Conservation (phyloP, 371 early-diverging fungal genomes). For the Lichtheimia hyalospora region DNA sequence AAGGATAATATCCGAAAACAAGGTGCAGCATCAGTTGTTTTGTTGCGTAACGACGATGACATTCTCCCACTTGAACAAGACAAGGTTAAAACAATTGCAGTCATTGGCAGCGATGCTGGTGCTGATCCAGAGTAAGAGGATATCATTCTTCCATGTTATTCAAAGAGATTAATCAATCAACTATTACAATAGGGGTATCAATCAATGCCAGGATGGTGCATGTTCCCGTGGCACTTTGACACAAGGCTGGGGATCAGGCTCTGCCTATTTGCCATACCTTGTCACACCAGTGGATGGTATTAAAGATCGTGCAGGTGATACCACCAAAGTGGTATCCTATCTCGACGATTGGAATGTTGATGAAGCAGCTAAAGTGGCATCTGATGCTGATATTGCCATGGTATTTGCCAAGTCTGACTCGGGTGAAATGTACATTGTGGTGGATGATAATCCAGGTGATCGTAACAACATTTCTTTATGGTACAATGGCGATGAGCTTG, state of each 20-base stretch:
- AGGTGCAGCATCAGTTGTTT: conserved; percentile 52
- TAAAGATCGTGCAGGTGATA: conserved; percentile 25
- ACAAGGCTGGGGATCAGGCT: conserved; percentile 68
- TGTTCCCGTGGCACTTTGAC: conserved; percentile 53
- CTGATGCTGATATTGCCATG: conserved; percentile 50
- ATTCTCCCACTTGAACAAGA: conserved; percentile 35
- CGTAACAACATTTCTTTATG: conserved; percentile 59
- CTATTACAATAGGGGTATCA: conserved; percentile 15
- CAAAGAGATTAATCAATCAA: background rate
- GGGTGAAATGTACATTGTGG: conserved; percentile 51
- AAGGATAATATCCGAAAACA: conserved; percentile 31
- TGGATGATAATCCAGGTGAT: conserved; percentile 53
- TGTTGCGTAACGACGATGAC: conserved; percentile 53
- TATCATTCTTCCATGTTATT: too few relatives aligned
- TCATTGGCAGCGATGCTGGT: conserved; percentile 56
- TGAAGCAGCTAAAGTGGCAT: conserved; percentile 34
- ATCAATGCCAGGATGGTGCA: conserved; percentile 22
- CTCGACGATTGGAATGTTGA: conserved; percentile 29
- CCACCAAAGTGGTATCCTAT: background rate
- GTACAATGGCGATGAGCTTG: conserved; percentile 60
- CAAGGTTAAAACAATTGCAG: conserved; percentile 30
- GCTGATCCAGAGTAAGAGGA: conserved; percentile 26
- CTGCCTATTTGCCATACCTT: conserved; percentile 56
- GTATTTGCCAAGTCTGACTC: conserved; percentile 61
- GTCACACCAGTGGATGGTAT: conserved; percentile 48